Conservation (phyloP, 257 asterid species). For the Phtheirospermum japonicum region DNA sequence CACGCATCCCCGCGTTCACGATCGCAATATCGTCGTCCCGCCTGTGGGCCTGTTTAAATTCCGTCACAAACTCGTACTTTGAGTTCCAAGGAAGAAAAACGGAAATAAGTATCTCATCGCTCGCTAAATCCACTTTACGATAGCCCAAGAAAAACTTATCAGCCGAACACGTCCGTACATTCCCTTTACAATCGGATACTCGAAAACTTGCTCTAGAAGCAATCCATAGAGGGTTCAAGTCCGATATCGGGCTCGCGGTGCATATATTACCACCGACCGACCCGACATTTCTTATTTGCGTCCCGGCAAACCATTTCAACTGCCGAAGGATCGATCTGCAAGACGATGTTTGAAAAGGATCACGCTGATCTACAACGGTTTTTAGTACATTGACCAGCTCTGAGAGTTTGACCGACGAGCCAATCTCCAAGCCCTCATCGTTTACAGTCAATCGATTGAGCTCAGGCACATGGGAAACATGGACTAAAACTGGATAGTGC, state of each 20-base stretch:
- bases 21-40: conserved; percentile 97
- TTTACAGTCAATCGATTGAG: conserved; percentile 52
- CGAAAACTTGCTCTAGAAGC: conserved; percentile 72
- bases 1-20: conserved; percentile 95
- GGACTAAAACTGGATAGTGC: conserved; percentile 70
- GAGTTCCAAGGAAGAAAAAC: conserved; percentile 82
- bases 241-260: conserved; percentile 98
- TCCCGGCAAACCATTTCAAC: conserved; percentile 94
- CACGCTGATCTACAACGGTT: conserved; percentile 41
- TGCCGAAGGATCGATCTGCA: conserved; percentile 77
- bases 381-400: conserved; percentile 56
- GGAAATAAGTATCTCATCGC: conserved; percentile 70
- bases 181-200: conserved; percentile 63
- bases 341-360: conserved; percentile 64
- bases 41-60: conserved; percentile 93
- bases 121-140: conserved; percentile 78
- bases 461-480: conserved; percentile 68
- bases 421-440: conserved; percentile 85
- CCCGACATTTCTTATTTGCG: conserved; percentile 80
- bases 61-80: conserved; percentile 69
- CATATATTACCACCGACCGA: conserved; percentile 96
- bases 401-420: conserved; percentile 87
- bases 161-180: conserved; percentile 57
- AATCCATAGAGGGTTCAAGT: conserved; percentile 94
- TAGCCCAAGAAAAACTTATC: conserved; percentile 75